phyloP scores from a whole-genome alignment of 495 filamentous ascomycete genomes.

The Aspergillus indologenus region DNA sequence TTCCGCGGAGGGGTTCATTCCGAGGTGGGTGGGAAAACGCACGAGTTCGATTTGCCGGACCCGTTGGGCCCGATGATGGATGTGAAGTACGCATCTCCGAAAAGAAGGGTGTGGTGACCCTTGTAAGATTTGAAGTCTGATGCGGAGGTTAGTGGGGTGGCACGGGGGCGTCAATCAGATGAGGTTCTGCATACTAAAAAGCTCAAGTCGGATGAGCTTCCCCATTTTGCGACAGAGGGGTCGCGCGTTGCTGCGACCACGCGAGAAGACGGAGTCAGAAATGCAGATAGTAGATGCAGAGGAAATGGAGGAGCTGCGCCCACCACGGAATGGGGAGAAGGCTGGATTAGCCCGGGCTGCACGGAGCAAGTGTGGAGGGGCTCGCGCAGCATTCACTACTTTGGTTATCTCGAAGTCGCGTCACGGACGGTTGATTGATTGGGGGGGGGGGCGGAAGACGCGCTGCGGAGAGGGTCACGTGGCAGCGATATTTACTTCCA shows the following conservation, averaged over 20 bases:
- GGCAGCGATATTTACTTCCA: background rate
- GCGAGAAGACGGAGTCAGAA: slow-evolving; percentile 14
- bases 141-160: slow-evolving; percentile 8
- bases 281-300: slow-evolving; percentile 8
- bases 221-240: slow-evolving; percentile 55
- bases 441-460: slow-evolving; percentile 14
- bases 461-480: slow-evolving; percentile 20
- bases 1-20: background rate
- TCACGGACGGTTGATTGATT: slow-evolving; percentile 15
- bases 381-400: slow-evolving; percentile 13
- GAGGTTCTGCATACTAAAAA: slow-evolving; percentile 67
- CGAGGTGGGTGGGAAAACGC: slow-evolving; percentile 31
- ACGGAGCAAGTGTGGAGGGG: slow-evolving; percentile 21
- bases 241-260: slow-evolving; percentile 33
- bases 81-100: slow-evolving; percentile 98
- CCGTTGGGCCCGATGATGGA: slow-evolving; percentile 99
- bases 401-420: slow-evolving; percentile 18
- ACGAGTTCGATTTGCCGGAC: slow-evolving; percentile 99
- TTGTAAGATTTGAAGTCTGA: slow-evolving; percentile 99
- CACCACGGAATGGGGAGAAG: background rate
- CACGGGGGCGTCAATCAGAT: background rate
- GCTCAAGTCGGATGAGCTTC: slow-evolving; percentile 90
- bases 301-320: background rate
- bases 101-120: slow-evolving; percentile 87
- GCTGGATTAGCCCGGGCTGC: slow-evolving; percentile 6